Base-by-base conservation (phyloP, 164 flowering plant species). In the Cinnamomum chago region DNA sequence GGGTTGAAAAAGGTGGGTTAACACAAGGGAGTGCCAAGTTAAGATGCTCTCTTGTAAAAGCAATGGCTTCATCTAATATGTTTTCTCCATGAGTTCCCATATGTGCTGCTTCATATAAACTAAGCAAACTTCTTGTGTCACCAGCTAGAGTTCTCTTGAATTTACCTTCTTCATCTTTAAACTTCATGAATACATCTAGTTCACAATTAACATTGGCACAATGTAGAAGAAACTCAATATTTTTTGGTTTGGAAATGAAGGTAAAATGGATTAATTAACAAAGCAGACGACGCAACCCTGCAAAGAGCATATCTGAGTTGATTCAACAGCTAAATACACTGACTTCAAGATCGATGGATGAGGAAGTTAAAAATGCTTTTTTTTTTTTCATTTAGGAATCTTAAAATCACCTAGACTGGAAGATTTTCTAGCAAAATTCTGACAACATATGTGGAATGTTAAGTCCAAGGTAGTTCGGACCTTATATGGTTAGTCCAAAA, bases 101-200 rank as follows among this genome's bases (percentile, higher is more conserved):
- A 73, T 73, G 73, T 30, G 82, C 28, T 11, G 81, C 81, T 67
- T 81, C 79, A 52, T 76, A 79, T 67, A 81, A 74, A 30, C 75
- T 50, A 15, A 82, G 64, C 71, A 79, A 28, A 1, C 82, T 78
- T 60, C 20, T 18, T 7, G n/a, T 71, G 58, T 82, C 74, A 5
- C 10, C 40, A 10, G 18, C 23, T 30, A 81, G 28, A 30, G 24
- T 30, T 11, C 64, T 52, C 17, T 66, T 76, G 58, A 90, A 87
- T 7, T 62, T 72, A 2, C 90, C 87, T 3, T 81, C 27, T 0
- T 75, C 67, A 70, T 86, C 81, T 72, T 70, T 84, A 55, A 79
- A 79, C 73, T 76, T 75, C 3, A 3, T 9, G 12, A 79, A 67
- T 6, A 75, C 65, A 72, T 72, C 72, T 72, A 72, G n/a, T 50